Conservation (phyloP, 2,329 filamentous ascomycete species). For the Niveomyces coronatus region DNA sequence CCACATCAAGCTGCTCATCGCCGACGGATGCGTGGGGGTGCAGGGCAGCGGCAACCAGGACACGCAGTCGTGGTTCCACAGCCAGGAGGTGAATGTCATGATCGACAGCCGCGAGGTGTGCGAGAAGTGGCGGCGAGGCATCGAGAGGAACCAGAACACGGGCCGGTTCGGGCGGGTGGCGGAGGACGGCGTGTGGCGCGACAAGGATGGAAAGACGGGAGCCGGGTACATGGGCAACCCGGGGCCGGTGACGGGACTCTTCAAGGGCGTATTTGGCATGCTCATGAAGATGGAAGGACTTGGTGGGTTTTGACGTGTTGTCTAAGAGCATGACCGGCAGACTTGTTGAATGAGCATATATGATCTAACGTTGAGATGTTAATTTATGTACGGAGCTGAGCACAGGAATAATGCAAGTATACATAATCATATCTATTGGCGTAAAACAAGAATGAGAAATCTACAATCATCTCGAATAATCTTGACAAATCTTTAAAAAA, state of each 20-base stretch:
- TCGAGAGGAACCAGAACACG: constrained; percentile 59
- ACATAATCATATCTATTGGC: too few relatives aligned
- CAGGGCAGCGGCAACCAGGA: constrained; percentile 73
- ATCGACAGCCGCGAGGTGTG: constrained; percentile 56
- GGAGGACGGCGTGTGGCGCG: constrained; percentile 53
- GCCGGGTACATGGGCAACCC: constrained; percentile 12
- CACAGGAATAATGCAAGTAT: too few relatives aligned
- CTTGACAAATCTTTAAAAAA: too few relatives aligned
- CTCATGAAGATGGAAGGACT: constrained; percentile 9
- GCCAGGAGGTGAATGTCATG: constrained; percentile 69
- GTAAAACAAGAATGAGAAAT: too few relatives aligned
- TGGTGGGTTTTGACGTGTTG: constrained; percentile 6
- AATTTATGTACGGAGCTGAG: too few relatives aligned
- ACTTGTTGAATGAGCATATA: too few relatives aligned
- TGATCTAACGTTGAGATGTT: too few relatives aligned
- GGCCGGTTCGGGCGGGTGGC: constrained; percentile 43
- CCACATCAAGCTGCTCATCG: constrained; percentile 70
- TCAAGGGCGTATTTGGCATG: constrained; percentile 12
- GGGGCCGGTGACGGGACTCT: constrained; percentile 8
- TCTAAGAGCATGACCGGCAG: too few relatives aligned
- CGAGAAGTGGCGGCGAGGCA: constrained; percentile 48
- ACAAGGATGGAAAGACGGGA: constrained; percentile 30
- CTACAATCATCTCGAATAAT: too few relatives aligned
- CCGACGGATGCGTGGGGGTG: constrained; percentile 57
- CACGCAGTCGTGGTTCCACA: constrained; percentile 70